A percentile compares a stretch with the other conserved stretches of the same genome.
These are phyloP conservation scores for Rosellinia necatrix DNA, from an alignment of 2,329 filamentous ascomycete genomes.

Conservation along the genomic window DNA sequence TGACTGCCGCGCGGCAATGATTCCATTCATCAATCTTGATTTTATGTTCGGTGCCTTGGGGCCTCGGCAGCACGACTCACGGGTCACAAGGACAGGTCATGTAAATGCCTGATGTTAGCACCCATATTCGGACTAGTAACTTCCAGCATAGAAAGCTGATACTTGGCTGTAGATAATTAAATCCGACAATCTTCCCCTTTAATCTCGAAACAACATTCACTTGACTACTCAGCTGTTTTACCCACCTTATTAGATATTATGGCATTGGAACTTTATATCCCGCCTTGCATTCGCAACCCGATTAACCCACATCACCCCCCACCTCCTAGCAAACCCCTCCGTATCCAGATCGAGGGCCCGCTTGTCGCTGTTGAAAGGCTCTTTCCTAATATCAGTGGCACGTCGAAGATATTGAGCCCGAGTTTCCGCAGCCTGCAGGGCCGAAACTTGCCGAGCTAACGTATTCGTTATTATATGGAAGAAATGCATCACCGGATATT, in stretches of 20 bases:
- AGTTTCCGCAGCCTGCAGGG: conserved; percentile 9
- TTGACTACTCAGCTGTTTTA: conserved; percentile 12
- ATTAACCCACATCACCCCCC: conserved; percentile 20
- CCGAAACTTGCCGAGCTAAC: conserved; percentile 18
- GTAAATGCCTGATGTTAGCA: background rate
- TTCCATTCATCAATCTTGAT: no score
- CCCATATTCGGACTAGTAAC: conserved; percentile 8
- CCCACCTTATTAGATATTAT: conserved; percentile 17
- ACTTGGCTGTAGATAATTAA: conserved; percentile 14
- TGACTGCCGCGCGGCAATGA: no score
- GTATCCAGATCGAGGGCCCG: conserved; percentile 30
- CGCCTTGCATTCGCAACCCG: conserved; percentile 22
- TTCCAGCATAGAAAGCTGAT: conserved; percentile 9
- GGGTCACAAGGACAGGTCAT: background rate
- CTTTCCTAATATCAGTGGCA: conserved; percentile 25
- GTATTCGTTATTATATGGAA: conserved; percentile 13
- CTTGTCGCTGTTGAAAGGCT: conserved; percentile 24
- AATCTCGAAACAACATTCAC: conserved; percentile 15
- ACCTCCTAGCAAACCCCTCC: conserved; percentile 16
- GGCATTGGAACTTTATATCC: conserved; percentile 25
- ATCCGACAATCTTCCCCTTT: conserved; percentile 9
- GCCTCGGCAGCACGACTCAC: no score
- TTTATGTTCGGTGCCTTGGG: no score
- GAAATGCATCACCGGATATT: conserved; percentile 10
- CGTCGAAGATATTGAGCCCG: background rate